Evolutionary conservation across 2,329 filamentous ascomycete genomes (phyloP).

Genomic region (Apiospora hydei): DNA sequence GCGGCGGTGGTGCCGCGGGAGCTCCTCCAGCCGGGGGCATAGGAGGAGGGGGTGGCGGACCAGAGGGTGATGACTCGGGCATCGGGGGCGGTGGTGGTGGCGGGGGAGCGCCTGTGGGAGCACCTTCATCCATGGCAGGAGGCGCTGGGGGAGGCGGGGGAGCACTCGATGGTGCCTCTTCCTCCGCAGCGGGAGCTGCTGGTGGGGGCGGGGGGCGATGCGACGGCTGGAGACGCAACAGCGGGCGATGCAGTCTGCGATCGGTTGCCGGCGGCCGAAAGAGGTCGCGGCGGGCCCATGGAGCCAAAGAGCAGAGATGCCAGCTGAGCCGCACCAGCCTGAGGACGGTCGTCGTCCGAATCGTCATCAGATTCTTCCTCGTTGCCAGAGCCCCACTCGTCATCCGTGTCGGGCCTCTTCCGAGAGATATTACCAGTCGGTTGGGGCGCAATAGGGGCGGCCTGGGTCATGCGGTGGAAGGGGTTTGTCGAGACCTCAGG

Average conservation of each 20-base stretch:
- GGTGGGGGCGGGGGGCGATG: slow-evolving; percentile 34
- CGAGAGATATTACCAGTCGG: slow-evolving; percentile 61
- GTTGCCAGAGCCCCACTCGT: slow-evolving; percentile 88
- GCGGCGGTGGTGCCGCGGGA: slow-evolving; percentile 52
- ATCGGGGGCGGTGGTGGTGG: slow-evolving; percentile 49
- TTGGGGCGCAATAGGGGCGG: slow-evolving; percentile 48
- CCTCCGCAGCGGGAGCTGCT: slow-evolving; percentile 36
- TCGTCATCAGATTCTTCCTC: slow-evolving; percentile 68
- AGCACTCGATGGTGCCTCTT: slow-evolving; percentile 39
- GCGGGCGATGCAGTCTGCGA: slow-evolving; percentile 51
- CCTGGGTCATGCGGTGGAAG: slow-evolving; percentile 84
- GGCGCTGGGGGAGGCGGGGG: slow-evolving; percentile 36
- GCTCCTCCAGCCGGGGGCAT: slow-evolving; percentile 48
- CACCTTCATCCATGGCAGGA: slow-evolving; percentile 47
- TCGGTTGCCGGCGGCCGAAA: slow-evolving; percentile 83
- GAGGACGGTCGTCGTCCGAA: slow-evolving; percentile 79
- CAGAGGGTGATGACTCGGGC: slow-evolving; percentile 46
- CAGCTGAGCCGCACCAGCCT: slow-evolving; percentile 86
- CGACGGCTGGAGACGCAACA: slow-evolving; percentile 45
- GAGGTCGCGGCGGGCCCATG: slow-evolving; percentile 90
- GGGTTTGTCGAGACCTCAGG: slow-evolving; percentile 86
- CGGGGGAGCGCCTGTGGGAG: slow-evolving; percentile 36
- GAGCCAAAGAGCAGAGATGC: slow-evolving; percentile 96
- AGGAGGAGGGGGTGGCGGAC: slow-evolving; percentile 47
- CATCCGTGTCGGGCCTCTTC: slow-evolving; percentile 58